Evolutionary conservation across 1,139 yeast species (phyloP).

Genomic region (Ogataea hybrid): DNA sequence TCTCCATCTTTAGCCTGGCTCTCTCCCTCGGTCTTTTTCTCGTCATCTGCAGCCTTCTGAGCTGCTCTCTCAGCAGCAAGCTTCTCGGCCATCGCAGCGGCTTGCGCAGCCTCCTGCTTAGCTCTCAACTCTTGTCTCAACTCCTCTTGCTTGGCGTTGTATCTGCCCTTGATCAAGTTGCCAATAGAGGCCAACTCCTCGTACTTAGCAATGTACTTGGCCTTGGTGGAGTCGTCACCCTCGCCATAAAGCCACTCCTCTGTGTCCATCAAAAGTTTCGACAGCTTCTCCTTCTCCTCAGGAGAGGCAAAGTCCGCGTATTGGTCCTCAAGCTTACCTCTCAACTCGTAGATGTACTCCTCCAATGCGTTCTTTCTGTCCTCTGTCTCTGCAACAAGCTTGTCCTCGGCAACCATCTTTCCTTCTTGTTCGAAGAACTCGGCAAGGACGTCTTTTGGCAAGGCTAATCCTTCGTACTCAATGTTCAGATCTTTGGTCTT

Average conservation of each 20-base stretch:
- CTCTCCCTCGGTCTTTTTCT: conserved; percentile 39
- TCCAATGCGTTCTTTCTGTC: conserved; percentile 98
- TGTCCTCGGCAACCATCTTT: conserved; percentile 83
- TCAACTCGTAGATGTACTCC: conserved; percentile 96
- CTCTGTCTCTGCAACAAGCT: conserved; percentile 97
- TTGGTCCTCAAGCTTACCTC: conserved; percentile 94
- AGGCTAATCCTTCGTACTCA: conserved; percentile 61
- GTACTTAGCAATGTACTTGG: conserved; percentile 95
- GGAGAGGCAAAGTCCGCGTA: conserved; percentile 87
- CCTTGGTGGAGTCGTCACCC: conserved; percentile 95
- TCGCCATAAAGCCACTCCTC: conserved; percentile 99
- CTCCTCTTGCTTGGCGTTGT: conserved; percentile 91
- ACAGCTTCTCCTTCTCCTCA: conserved; percentile 80
- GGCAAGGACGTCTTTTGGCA: conserved; percentile 58
- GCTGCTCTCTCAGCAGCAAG: conserved; percentile 76
- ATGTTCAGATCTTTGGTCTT: conserved; percentile 79
- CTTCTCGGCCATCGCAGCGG: conserved; percentile 89
- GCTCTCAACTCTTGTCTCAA: conserved; percentile 86
- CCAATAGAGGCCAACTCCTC: conserved; percentile 96
- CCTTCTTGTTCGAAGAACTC: conserved; percentile 76
- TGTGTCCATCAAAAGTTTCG: conserved; percentile 72
- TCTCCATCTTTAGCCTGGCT: conserved; percentile 39
- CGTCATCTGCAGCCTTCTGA: conserved; percentile 36
- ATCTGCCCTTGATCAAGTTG: conserved; percentile 94
- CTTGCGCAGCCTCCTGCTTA: conserved; percentile 83